Base-by-base conservation (phyloP, 805 yeast species). In the Pichia phayaonensis region DNA sequence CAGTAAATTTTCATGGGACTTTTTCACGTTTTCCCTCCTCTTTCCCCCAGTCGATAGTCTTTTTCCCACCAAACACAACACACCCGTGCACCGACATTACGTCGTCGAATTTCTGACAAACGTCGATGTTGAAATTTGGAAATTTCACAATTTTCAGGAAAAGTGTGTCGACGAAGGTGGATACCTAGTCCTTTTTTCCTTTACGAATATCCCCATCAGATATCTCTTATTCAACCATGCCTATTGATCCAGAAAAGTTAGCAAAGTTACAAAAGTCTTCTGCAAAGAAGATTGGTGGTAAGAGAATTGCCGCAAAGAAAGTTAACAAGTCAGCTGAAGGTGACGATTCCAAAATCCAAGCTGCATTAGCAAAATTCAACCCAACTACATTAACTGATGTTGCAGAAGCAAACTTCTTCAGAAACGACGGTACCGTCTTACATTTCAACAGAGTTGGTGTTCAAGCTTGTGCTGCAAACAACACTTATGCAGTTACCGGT, bases 341-440 rank as follows among this genome's bases (percentile, higher is more conserved):
- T 64, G 96, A 90, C 67, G 96, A 90, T 75, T 77, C 89, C 72
- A 90, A 90, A 75, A 79, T 92, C 71, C 90, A 88, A 75, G 86
- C 83, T 62, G 81, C 92, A 66, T 77, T 92, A 73, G 84, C 83
- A 71, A 90, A 90, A 76, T 78, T 92, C 70, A 84, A 86, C 73
- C 95, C 90, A 59, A 87, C 85, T 73, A 85, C 89, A 64, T 74
- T 92, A 62, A 90, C 86, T 60, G 89, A 86, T 65, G 84, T 92
- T 65, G 95, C 89, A 71, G 97, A 92, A 78, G 98, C 96, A 66
- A 92, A 90, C 82, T 87, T 92, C 79, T 90, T 94, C 86, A 86
- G 79, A 73, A 96, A 89, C 58, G 97, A 92, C 72, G 97, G 97
- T 68, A 85, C 84, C 69, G 97, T 94, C 58, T 76, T 92, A 72